Percentiles rank a stretch among this genome's conserved stretches.
Conservation (phyloP, 768 basidiomycete species). For the Tylopilus intermedius region DNA sequence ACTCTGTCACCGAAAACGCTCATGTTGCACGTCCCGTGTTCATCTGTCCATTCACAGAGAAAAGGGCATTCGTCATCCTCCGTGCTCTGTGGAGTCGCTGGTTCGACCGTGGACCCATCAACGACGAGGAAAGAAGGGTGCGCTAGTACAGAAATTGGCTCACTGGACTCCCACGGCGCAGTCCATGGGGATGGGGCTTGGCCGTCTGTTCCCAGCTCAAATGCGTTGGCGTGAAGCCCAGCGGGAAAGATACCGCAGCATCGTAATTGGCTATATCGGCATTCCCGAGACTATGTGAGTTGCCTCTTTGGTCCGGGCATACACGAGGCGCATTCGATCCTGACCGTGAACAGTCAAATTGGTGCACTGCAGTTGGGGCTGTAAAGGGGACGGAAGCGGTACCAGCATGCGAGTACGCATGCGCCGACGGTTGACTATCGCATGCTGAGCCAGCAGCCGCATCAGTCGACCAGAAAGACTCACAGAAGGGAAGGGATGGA, state of each 20-base stretch:
- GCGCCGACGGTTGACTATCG: slow-evolving; percentile 1
- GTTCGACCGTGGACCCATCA: neutral
- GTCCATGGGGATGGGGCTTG: neutral
- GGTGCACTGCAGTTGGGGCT: neutral
- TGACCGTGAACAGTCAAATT: neutral
- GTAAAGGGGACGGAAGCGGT: neutral
- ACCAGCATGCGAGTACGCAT: neutral
- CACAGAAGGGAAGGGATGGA: neutral
- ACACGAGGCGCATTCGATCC: neutral
- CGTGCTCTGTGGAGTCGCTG: neutral
- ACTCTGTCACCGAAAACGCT: slow-evolving; percentile 13
- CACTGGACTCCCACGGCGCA: neutral
- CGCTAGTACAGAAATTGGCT: neutral
- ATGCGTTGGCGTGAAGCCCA: neutral
- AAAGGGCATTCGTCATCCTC: slow-evolving; percentile 1
- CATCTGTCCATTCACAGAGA: slow-evolving; percentile 22
- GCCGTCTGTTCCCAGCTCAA: slow-evolving; percentile 10
- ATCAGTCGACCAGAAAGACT: neutral
- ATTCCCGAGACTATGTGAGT: neutral
- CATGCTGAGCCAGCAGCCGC: neutral
- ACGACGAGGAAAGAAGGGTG: neutral
- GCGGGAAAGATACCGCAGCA: neutral
- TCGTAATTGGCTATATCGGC: neutral
- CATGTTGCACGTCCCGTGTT: slow-evolving; percentile 20
- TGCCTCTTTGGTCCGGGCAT: neutral